Percentiles rank a stretch among this genome's conserved stretches.
Conservation (phyloP, 305 asterid genomes). For the Rubia balearica region DNA sequence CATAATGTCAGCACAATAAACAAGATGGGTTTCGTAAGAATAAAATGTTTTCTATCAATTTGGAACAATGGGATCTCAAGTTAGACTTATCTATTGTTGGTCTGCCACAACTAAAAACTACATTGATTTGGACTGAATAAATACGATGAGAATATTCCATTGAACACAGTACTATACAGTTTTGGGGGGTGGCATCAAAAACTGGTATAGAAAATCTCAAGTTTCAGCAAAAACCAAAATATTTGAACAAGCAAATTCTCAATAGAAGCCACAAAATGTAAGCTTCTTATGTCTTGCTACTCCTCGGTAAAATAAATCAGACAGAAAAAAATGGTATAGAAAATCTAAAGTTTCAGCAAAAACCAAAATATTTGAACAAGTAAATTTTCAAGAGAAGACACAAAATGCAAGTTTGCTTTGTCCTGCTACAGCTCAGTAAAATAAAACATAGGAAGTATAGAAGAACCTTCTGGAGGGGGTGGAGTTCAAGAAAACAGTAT, state of each 20-base stretch:
- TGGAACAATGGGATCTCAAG: neutral
- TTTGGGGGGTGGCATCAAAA: neutral
- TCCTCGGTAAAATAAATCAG: neutral
- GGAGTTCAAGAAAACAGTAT: neutral
- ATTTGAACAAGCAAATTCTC: neutral
- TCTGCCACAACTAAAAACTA: neutral
- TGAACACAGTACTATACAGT: neutral
- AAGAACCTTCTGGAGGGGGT: neutral
- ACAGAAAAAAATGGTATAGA: neutral
- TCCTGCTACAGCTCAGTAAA: neutral
- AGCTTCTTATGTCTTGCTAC: neutral
- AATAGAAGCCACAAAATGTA: neutral
- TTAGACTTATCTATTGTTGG: neutral
- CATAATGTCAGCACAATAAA: slow-evolving; percentile 26
- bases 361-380: neutral
- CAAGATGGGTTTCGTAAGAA: neutral
- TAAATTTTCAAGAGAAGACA: slow-evolving; percentile 1
- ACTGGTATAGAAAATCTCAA: neutral
- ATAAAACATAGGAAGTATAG: neutral
- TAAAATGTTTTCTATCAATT: neutral
- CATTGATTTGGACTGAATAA: too few relatives aligned
- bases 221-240: neutral
- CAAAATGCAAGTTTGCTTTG: neutral
- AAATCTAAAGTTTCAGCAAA: neutral
- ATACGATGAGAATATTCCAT: neutral